Percentiles rank a stretch among this genome's conserved stretches.
These are phyloP conservation scores for Cocos nucifera DNA, from an alignment of 176 grass and related monocot genomes.

Conservation along the genomic window DNA sequence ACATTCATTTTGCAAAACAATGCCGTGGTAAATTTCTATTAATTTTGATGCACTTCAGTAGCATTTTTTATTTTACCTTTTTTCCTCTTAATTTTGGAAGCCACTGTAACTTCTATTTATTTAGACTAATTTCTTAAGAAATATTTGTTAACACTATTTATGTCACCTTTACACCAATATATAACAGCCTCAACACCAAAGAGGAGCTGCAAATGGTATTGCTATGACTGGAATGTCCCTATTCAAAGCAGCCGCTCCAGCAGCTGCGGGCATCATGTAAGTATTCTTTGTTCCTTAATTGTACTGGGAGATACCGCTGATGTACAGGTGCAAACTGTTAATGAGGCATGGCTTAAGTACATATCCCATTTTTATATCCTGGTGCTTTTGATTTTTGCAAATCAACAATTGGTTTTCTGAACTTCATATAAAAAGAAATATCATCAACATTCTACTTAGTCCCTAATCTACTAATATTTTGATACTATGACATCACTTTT, in stretches of 20 bases:
- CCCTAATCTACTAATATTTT: too few species aligned
- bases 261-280: constrained; percentile 47
- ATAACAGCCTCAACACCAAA: constrained; percentile 51
- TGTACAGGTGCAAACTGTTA: too few species aligned
- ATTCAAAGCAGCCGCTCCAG: constrained; percentile 56
- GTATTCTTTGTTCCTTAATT: constrained; percentile 1
- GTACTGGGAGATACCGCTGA: too few species aligned
- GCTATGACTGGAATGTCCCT: constrained; percentile 50
- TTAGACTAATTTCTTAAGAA: neutral
- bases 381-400: too few species aligned
- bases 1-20: constrained; percentile 53
- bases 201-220: constrained; percentile 59
- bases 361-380: too few species aligned
- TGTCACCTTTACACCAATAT: neutral
- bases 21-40: constrained; percentile 35
- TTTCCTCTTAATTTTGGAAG: neutral
- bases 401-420: too few species aligned
- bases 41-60: neutral
- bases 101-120: too few species aligned
- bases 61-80: neutral
- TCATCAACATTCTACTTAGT: too few species aligned
- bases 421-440: too few species aligned
- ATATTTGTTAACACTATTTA: neutral
- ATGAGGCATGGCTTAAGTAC: too few species aligned
- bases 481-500: too few species aligned